phyloP scores from a whole-genome alignment of 1,139 yeast species.

The Lizanozyma gosingica region DNA sequence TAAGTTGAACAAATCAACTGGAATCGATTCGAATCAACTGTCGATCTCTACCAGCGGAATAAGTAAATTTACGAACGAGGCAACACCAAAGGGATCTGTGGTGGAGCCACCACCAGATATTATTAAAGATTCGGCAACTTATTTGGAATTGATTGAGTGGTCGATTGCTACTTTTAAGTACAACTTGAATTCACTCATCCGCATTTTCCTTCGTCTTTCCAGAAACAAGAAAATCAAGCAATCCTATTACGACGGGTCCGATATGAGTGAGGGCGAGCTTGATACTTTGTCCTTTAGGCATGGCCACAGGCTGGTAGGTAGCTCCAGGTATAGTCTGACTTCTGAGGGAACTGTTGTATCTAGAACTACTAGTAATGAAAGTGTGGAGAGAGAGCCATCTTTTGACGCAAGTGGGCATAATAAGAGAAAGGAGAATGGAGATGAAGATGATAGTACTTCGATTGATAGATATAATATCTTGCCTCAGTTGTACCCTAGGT shows the following conservation, averaged over 20 bases:
- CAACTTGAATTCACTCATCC: constrained; percentile 21
- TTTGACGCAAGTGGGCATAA: background rate
- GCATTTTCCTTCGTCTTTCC: constrained; percentile 23
- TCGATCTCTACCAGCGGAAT: background rate
- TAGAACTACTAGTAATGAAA: background rate
- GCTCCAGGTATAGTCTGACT: background rate
- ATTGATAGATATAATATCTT: constrained; percentile 28
- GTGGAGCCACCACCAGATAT: background rate
- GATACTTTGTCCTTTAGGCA: constrained; percentile 4
- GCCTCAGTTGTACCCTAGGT: constrained; percentile 65
- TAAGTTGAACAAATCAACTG: constrained; percentile 17
- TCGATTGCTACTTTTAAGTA: constrained; percentile 27
- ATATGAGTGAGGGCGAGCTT: constrained; percentile 23
- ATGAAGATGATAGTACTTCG: constrained; percentile 15
- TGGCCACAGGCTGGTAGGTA: background rate
- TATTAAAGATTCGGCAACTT: constrained; percentile 10
- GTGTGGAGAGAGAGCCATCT: background rate
- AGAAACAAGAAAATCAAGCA: constrained; percentile 23
- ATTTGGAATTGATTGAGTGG: constrained; percentile 27
- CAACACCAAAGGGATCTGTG: background rate
- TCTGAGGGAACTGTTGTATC: background rate
- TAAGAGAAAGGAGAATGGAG: background rate
- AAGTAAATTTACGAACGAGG: background rate
- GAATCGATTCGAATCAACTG: background rate
- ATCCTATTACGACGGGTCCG: constrained; percentile 34